These are phyloP conservation scores for Trichothecium sympodiale DNA, from an alignment of 2,329 filamentous ascomycete species.

Conservation along the genomic window DNA sequence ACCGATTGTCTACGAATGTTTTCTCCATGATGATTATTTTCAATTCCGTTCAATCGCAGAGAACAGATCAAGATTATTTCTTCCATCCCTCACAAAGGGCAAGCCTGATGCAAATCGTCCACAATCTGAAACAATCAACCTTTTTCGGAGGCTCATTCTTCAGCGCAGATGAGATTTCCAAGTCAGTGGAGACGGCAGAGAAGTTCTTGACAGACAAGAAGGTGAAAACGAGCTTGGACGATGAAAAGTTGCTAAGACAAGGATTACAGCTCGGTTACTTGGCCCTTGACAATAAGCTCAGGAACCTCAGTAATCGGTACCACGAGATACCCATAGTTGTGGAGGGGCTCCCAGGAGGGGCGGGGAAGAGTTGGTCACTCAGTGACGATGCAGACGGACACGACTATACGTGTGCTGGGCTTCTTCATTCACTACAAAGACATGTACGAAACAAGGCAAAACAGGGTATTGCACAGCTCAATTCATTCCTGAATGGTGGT, in stretches of 20 bases:
- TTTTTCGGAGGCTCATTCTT: conserved; percentile 80
- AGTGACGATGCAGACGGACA: conserved; percentile 36
- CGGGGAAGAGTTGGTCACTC: conserved; percentile 58
- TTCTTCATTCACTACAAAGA: conserved; percentile 42
- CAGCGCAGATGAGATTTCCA: conserved; percentile 47
- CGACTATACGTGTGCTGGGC: conserved; percentile 36
- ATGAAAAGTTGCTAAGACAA: conserved; percentile 47
- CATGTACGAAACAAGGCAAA: conserved; percentile 26
- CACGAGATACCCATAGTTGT: conserved; percentile 74
- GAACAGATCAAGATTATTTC: conserved; percentile 76
- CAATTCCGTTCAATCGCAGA: conserved; percentile 81
- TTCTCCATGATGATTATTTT: conserved; percentile 77
- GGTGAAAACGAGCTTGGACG: conserved; percentile 46
- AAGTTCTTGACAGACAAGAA: conserved; percentile 55
- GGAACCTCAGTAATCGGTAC: conserved; percentile 53
- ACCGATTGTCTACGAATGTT: conserved; percentile 71
- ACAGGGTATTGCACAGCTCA: conserved; percentile 22
- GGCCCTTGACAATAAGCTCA: conserved; percentile 49
- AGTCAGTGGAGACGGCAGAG: conserved; percentile 53
- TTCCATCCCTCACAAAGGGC: conserved; percentile 68
- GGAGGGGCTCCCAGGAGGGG: conserved; percentile 50
- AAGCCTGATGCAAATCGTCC: conserved; percentile 55
- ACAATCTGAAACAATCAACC: conserved; percentile 70
- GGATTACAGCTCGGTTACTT: conserved; percentile 55
- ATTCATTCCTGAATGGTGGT: conserved; percentile 35